Evolutionary conservation across 2,329 filamentous ascomycete genomes (phyloP), one percentile per base, ranked within the genome.

Genomic region (Pseudogymnoascus sp.): DNA sequence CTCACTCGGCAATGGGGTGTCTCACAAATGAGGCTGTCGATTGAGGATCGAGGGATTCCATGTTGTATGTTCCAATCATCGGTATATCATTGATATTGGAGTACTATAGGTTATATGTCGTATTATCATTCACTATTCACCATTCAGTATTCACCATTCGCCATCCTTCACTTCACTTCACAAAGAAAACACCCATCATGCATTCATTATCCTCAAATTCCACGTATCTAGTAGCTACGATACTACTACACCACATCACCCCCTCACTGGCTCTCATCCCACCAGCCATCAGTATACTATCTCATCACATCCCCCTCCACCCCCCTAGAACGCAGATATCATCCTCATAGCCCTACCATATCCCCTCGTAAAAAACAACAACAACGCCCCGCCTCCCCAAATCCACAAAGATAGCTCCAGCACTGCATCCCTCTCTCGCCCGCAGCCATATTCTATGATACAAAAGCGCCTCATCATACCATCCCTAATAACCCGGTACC

Each of bases 161-260:
- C 39, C 7, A 8, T 43, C 41, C 10, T 13, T 45, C 19, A 10
- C 10, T 6, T 45, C 45, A 28, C 7, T 3, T 51, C 43, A 48
- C 43, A 48, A 28, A 51, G 16, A 21, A 25, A 25, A 25, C 28
- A 48, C 13, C 45, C 16, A 51, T 51, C 45, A 28, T 51, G 23
- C 45, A 51, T 51, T 51, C 23, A 51, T 51, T 51, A 51, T 51
- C 45, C 45, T 51, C 45, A 51, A 51, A 51, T 51, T 51, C 45
- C 45, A 51, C 23, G 23, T 6, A 31, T 31, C 28, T 25, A 51
- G 45, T 51, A 51, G 45, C 45, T 51, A 51, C 45, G 23, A 51
- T 19, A 51, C 45, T 51, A 51, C 45, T 51, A 51, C 45, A 51
- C 45, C 21, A 51, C 21, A 2, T 21, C 37, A 10, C 21, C 21